These are phyloP conservation scores for Aspergillus sp. DNA, from an alignment of 2,329 filamentous ascomycete genomes.

Conservation along the genomic window DNA sequence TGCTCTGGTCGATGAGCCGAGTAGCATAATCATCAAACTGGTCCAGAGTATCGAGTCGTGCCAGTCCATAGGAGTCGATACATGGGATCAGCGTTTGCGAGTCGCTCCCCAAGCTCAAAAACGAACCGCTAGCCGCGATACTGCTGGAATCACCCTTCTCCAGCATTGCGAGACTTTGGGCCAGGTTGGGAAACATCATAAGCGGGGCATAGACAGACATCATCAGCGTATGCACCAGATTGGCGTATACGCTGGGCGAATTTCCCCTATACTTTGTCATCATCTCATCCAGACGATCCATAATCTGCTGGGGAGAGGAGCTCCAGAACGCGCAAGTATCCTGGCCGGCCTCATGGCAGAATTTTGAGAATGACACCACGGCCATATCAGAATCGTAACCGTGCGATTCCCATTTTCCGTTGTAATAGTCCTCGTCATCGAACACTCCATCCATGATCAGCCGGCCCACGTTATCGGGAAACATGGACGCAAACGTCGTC, in stretches of 20 bases:
- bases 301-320: background rate
- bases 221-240: background rate
- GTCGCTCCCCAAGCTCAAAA: background rate
- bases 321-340: background rate
- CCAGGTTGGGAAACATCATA: background rate
- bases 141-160: background rate
- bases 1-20: background rate
- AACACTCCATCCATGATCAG: conserved; percentile 21
- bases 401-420: conserved; percentile 11
- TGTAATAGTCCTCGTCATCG: conserved; percentile 19
- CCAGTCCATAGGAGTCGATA: background rate
- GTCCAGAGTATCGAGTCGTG: background rate
- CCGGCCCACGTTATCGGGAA: conserved; percentile 26
- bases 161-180: background rate
- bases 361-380: conserved; percentile 27
- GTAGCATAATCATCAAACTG: background rate
- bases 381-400: conserved; percentile 35
- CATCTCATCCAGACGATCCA: background rate
- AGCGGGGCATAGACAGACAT: background rate
- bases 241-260: background rate
- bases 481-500: conserved; percentile 40
- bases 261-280: background rate
- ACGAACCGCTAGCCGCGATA: background rate
- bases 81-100: background rate
- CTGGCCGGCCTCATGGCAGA: background rate